Evolutionary conservation across 768 basidiomycete genomes (phyloP).

Genomic region (Exidia glandulosa): DNA sequence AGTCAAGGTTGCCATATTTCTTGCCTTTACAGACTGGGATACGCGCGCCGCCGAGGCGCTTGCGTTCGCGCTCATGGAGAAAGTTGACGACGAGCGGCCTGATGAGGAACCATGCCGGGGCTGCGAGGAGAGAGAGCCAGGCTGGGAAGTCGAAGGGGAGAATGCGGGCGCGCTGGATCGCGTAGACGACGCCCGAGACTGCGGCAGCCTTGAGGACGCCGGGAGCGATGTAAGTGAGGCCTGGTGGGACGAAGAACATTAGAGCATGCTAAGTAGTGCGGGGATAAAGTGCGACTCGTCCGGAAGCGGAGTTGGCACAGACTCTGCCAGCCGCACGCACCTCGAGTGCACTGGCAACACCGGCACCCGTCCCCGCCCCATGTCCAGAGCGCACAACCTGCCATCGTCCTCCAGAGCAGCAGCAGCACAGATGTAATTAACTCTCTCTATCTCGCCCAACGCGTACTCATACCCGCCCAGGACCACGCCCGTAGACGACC

Average conservation of each 20-base stretch:
- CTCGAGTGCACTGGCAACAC: too few species aligned
- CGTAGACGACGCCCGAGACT: background rate
- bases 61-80: background rate
- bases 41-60: background rate
- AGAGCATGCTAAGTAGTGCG: too few species aligned
- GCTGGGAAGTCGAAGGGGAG: too few species aligned
- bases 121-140: too few species aligned
- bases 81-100: background rate
- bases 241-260: background rate
- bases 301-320: too few species aligned
- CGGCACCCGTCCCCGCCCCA: too few species aligned
- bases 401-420: too few species aligned
- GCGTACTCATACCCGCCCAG: background rate
- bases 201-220: background rate
- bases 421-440: too few species aligned
- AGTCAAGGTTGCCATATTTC: background rate
- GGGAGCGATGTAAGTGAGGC: background rate
- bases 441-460: background rate
- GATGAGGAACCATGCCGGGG: background rate
- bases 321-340: too few species aligned
- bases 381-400: too few species aligned
- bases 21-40: background rate
- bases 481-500: background rate
- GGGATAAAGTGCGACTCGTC: background rate
- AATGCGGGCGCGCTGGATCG: background rate